Evolutionary conservation across 441 rosid species (phyloP).

Genomic region (Metrosideros polymorpha): DNA sequence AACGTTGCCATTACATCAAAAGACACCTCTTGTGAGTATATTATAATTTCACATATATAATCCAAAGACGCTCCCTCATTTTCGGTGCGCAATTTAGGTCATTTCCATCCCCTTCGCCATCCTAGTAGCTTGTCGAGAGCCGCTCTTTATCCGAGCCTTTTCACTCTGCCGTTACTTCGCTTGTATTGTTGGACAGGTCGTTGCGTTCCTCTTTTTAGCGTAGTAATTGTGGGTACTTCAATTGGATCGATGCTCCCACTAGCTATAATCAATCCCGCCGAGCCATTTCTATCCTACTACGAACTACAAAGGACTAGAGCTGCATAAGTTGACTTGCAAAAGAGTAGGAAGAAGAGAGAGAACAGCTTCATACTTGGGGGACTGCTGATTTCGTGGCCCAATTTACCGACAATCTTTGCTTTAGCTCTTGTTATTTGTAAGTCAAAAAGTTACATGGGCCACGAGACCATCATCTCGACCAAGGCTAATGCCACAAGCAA

Average conservation of each 20-base stretch:
- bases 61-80: rapidly evolving
- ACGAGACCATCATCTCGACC: neutral
- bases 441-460: neutral
- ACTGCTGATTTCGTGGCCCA: neutral
- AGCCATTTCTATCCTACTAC: neutral
- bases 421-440: neutral
- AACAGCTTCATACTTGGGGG: neutral
- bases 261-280: neutral
- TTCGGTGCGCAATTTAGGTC: rapidly evolving
- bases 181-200: rapidly evolving
- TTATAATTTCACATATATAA: neutral
- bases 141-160: rapidly evolving
- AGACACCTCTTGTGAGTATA: rapidly evolving
- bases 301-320: neutral
- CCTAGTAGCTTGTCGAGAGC: neutral
- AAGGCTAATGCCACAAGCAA: neutral
- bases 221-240: neutral
- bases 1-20: neutral
- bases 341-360: neutral
- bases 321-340: neutral
- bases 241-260: neutral
- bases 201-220: neutral
- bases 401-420: neutral
- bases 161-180: rapidly evolving
- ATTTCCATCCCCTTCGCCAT: neutral